phyloP scores from a whole-genome alignment of 148 eudicot genomes.

The Rhododendron mucronatum region DNA sequence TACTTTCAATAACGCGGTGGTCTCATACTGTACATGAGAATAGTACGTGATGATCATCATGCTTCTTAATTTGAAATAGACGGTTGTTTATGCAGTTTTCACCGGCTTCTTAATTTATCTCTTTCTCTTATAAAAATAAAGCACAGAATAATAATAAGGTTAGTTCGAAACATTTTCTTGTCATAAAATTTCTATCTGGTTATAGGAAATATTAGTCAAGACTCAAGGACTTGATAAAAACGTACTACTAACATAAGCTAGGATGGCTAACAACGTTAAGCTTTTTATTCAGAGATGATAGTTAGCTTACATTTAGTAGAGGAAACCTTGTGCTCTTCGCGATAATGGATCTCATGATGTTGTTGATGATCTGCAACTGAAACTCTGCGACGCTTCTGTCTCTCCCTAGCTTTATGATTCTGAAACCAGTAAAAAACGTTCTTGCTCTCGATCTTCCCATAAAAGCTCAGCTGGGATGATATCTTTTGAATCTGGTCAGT shows the following conservation, averaged over 20 bases:
- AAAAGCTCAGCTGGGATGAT: conserved; percentile 78
- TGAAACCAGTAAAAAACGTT: conserved; percentile 98
- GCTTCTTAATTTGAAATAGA: background rate
- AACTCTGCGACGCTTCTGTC: conserved; percentile 91
- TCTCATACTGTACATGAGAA: background rate
- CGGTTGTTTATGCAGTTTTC: background rate
- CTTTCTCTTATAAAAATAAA: no score
- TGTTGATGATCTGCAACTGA: conserved; percentile 30
- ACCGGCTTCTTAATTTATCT: no score
- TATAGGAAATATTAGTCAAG: background rate
- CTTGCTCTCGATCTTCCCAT: conserved; percentile 96
- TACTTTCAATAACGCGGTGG: no score
- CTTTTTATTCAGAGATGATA: background rate
- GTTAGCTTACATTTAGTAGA: conserved; percentile 26
- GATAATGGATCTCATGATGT: conserved; percentile 10
- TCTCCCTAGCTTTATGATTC: conserved; percentile 92
- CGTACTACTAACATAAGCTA: background rate
- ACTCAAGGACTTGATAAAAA: background rate
- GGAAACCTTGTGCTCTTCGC: conserved; percentile 14
- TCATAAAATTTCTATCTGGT: background rate
- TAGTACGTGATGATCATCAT: background rate
- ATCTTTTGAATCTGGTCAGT: conserved; percentile 96
- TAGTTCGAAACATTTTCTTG: background rate
- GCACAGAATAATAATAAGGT: no score
- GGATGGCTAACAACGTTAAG: background rate